Percentiles rank a stretch among this genome's conserved stretches.
phyloP scores from a whole-genome alignment of 768 basidiomycete genomes.

The Rhodotorula taiwanensis region DNA sequence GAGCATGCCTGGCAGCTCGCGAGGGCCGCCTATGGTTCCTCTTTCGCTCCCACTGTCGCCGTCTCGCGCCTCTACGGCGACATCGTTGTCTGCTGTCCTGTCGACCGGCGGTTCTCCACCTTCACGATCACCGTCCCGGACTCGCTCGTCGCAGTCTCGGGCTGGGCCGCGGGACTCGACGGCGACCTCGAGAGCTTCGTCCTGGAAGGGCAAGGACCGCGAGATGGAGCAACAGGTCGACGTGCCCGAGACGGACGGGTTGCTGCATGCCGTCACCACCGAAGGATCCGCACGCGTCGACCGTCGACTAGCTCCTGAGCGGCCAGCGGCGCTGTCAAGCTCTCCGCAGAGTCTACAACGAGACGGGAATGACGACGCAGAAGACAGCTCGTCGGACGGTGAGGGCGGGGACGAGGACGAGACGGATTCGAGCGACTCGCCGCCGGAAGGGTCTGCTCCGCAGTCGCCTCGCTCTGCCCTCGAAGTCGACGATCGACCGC shows the following conservation, averaged over 20 bases:
- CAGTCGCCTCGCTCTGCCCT: too few relatives aligned
- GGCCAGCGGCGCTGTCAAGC: too few relatives aligned
- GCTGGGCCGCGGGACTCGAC: neutral
- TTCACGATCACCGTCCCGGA: neutral
- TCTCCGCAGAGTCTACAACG: too few relatives aligned
- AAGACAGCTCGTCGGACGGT: too few relatives aligned
- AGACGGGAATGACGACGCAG: too few relatives aligned
- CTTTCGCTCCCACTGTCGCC: neutral
- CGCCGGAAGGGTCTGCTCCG: neutral
- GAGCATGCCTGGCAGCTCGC: too few relatives aligned
- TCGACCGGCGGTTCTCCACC: constrained; percentile 12
- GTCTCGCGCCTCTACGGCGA: neutral
- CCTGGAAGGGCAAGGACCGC: constrained; percentile 9
- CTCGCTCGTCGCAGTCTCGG: neutral
- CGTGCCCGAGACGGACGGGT: constrained; percentile 10
- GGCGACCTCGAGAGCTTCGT: neutral
- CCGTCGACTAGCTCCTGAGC: too few relatives aligned
- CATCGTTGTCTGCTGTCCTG: neutral
- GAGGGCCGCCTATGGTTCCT: neutral
- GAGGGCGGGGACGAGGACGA: too few relatives aligned
- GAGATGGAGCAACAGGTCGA: constrained; percentile 23
- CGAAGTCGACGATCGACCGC: too few relatives aligned
- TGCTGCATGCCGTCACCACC: neutral
- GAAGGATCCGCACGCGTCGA: too few relatives aligned
- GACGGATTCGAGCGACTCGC: neutral